Conservation (phyloP, 345 rosid species). For the Litchi chinensis region DNA sequence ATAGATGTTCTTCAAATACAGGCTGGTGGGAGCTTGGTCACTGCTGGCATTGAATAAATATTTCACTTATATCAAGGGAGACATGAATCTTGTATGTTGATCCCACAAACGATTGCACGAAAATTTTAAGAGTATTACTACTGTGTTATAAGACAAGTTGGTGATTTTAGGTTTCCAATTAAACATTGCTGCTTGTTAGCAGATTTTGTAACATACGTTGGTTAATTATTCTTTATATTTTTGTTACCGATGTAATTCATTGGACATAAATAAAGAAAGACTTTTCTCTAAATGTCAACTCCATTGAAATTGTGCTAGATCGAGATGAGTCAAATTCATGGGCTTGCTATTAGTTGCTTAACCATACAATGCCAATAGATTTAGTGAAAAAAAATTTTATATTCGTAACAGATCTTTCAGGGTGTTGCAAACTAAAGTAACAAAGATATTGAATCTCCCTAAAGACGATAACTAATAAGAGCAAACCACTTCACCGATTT, state of each 20-base stretch:
- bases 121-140: not conserved
- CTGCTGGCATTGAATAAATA: not conserved
- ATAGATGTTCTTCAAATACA: conserved; percentile 4
- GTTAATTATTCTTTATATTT: not conserved
- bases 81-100: not conserved
- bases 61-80: not conserved
- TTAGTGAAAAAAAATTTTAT: not conserved
- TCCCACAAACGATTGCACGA: not conserved
- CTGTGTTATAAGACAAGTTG: not conserved
- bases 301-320: not conserved
- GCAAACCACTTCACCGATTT: no score
- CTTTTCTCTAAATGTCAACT: not conserved
- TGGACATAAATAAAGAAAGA: conserved; percentile 9
- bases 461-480: no score
- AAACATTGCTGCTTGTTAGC: not conserved
- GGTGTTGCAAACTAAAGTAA: not conserved
- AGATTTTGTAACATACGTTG: not conserved
- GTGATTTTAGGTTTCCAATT: not conserved
- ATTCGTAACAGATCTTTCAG: not conserved
- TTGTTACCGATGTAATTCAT: not conserved
- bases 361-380: not conserved
- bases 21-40: not conserved
- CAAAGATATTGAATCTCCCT: no score
- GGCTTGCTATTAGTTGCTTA: not conserved
- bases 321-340: no score